Percentiles rank a stretch among this genome's conserved stretches.
These are phyloP conservation scores for Cardamine occulta DNA, from an alignment of 345 rosid genomes.

Conservation along the genomic window DNA sequence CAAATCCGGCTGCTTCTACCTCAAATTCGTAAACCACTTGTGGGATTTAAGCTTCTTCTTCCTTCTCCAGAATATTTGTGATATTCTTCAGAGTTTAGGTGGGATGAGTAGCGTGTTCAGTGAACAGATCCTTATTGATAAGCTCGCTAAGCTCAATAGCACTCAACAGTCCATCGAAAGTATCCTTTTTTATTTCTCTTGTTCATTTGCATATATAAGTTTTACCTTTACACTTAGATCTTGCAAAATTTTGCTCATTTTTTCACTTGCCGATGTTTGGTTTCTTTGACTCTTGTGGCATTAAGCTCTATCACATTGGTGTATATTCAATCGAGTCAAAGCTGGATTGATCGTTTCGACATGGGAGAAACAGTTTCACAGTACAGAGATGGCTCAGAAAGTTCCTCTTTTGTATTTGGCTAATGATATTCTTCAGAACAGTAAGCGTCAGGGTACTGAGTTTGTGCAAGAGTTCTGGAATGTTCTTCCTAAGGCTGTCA, in stretches of 20 bases:
- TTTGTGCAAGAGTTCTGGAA: slow-evolving; percentile 93
- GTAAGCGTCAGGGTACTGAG: slow-evolving; percentile 93
- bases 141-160: slow-evolving; percentile 97
- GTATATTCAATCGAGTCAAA: slow-evolving; percentile 89
- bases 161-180: slow-evolving; percentile 97
- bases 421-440: slow-evolving; percentile 92
- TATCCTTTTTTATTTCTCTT: slow-evolving; percentile 51
- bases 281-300: slow-evolving; percentile 48
- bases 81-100: slow-evolving; percentile 28
- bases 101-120: slow-evolving; percentile 93
- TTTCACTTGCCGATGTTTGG: not conserved
- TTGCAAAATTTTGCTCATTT: not conserved
- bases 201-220: not conserved
- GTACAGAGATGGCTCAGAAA: slow-evolving; percentile 72
- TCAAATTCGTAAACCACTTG: not conserved
- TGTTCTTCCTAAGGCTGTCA: slow-evolving; percentile 87
- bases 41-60: slow-evolving; percentile 20
- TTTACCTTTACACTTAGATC: slow-evolving; percentile 23
- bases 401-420: slow-evolving; percentile 93
- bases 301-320: slow-evolving; percentile 91
- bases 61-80: not conserved
- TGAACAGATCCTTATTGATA: slow-evolving; percentile 91
- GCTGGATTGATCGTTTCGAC: slow-evolving; percentile 82
- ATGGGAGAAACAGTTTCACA: slow-evolving; percentile 94
- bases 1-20: slow-evolving; percentile 11